phyloP scores from a whole-genome alignment of 768 basidiomycete species.

The Termitomyces sp. region DNA sequence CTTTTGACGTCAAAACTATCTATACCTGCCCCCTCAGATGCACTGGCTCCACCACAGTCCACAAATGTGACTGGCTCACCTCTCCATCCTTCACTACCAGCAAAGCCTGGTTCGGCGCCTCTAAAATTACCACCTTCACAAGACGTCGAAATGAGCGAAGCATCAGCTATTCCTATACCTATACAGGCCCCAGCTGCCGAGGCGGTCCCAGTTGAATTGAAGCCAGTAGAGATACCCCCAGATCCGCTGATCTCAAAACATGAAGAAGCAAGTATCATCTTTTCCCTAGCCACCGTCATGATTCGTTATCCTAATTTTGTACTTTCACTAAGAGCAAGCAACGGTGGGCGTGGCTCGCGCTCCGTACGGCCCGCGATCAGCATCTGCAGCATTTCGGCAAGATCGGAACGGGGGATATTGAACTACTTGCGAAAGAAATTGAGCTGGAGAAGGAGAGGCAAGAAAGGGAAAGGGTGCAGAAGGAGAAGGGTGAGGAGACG shows the following conservation, averaged over 20 bases:
- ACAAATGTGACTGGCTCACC: constrained; percentile 32
- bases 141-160: constrained; percentile 23
- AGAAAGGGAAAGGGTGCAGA: constrained; percentile 32
- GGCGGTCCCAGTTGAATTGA: constrained; percentile 14
- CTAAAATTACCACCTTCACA: constrained; percentile 16
- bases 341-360: constrained; percentile 75
- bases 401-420: constrained; percentile 76
- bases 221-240: constrained; percentile 20
- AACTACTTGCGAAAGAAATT: constrained; percentile 43
- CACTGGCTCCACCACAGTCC: constrained; percentile 23
- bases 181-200: constrained; percentile 18
- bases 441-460: constrained; percentile 46
- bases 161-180: constrained; percentile 20
- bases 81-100: constrained; percentile 66
- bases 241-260: constrained; percentile 51
- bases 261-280: constrained; percentile 50
- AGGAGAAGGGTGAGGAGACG: constrained; percentile 28
- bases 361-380: constrained; percentile 70
- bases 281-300: background rate
- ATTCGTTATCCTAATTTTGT: constrained; percentile 3
- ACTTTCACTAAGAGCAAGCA: constrained; percentile 54
- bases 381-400: constrained; percentile 75
- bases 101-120: constrained; percentile 52
- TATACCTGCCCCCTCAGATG: constrained; percentile 13
- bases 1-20: constrained; percentile 8